A percentile compares a stretch with the other conserved stretches of the same genome.
These are phyloP conservation scores for Diophrys appendiculata DNA, from an alignment of 73 alveolate genomes.

Conservation along the genomic window DNA sequence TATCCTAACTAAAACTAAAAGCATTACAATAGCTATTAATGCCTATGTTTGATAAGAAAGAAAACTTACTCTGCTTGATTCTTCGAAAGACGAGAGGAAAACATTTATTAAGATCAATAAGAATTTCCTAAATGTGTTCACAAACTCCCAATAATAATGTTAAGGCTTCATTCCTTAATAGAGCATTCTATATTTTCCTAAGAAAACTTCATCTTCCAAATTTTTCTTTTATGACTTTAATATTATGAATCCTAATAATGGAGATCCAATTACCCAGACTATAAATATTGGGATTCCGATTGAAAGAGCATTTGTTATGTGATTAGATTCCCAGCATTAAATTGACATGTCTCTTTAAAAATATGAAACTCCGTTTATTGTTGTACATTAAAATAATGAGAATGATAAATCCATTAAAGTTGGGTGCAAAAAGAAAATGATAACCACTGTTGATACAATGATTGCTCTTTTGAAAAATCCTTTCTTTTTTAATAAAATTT, in stretches of 20 bases:
- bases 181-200: slow-evolving; percentile 33
- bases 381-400: slow-evolving; percentile 39
- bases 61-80: not conserved
- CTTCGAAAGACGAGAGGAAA: slow-evolving; percentile 12
- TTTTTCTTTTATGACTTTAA: slow-evolving; percentile 16
- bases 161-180: slow-evolving; percentile 41
- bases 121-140: slow-evolving; percentile 45
- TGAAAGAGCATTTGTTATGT: not conserved
- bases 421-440: slow-evolving; percentile 58
- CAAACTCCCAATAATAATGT: slow-evolving; percentile 56
- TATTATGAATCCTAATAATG: slow-evolving; percentile 23
- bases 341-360: slow-evolving; percentile 36
- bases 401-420: slow-evolving; percentile 36
- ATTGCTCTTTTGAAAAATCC: slow-evolving; percentile 20
- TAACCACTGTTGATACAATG: slow-evolving; percentile 39
- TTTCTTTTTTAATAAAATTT: no score
- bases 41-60: slow-evolving; percentile 26
- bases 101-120: slow-evolving; percentile 24
- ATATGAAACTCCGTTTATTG: slow-evolving; percentile 27
- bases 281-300: slow-evolving; percentile 44
- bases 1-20: slow-evolving; percentile 5
- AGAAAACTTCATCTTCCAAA: slow-evolving; percentile 19
- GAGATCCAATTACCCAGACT: slow-evolving; percentile 61
- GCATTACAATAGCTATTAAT: slow-evolving; percentile 34
- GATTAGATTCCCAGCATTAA: slow-evolving; percentile 22